These are phyloP conservation scores for Leccinum pellstonianum DNA, from an alignment of 768 basidiomycete species.

Conservation along the genomic window DNA sequence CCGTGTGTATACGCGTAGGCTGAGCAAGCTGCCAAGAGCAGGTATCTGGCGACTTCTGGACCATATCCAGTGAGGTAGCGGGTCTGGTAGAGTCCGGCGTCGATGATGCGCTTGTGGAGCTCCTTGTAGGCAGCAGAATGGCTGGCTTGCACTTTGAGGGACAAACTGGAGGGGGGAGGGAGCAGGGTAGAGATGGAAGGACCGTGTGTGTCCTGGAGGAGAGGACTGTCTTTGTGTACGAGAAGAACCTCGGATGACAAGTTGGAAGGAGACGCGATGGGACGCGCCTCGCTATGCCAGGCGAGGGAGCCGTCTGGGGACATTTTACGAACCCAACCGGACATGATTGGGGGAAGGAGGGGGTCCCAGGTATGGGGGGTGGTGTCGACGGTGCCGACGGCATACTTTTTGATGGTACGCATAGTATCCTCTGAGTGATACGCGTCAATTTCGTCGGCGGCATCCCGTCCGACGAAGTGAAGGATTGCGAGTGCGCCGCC, in stretches of 20 bases:
- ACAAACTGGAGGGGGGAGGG: constrained; percentile 54
- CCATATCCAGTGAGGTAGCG: constrained; percentile 87
- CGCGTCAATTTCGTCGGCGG: constrained; percentile 91
- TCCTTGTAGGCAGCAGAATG: constrained; percentile 79
- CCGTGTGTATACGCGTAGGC: constrained; percentile 57
- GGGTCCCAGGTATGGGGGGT: constrained; percentile 64
- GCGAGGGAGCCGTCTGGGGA: constrained; percentile 41
- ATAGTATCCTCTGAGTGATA: constrained; percentile 62
- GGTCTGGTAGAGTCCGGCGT: constrained; percentile 83
- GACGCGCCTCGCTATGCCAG: constrained; percentile 66
- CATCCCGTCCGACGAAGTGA: constrained; percentile 95
- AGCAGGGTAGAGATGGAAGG: constrained; percentile 47
- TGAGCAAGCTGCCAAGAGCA: constrained; percentile 56
- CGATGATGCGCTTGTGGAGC: constrained; percentile 70
- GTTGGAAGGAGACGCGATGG: constrained; percentile 36
- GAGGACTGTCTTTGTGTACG: constrained; percentile 41
- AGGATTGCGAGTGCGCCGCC: constrained; percentile 87
- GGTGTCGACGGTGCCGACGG: constrained; percentile 64
- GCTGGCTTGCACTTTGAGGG: constrained; percentile 54
- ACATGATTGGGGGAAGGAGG: constrained; percentile 80
- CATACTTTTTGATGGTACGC: constrained; percentile 44
- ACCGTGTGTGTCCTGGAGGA: constrained; percentile 30
- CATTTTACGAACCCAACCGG: constrained; percentile 73
- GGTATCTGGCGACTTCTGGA: constrained; percentile 81
- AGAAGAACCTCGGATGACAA: constrained; percentile 61